Evolutionary conservation across 1,284 basidiomycete species (phyloP).

Genomic region (Apiotrichum veenhuisii): DNA sequence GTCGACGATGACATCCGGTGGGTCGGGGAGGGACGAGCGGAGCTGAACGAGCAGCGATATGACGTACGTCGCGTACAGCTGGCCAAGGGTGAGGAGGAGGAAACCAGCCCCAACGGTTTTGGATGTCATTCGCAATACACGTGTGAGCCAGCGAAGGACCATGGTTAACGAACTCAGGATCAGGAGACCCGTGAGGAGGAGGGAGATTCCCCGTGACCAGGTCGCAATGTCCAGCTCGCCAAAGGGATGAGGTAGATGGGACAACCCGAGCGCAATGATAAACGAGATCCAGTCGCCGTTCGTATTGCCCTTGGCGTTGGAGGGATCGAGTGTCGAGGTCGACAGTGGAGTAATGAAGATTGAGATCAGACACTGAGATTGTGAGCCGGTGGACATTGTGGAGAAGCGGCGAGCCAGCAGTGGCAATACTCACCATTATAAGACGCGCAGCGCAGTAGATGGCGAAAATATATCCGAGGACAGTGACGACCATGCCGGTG

Average conservation of each 20-base stretch:
- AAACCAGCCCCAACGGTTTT: constrained; percentile 49
- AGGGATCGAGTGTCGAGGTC: constrained; percentile 20
- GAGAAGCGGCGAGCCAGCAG: background rate
- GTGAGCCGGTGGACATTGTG: background rate
- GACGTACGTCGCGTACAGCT: constrained; percentile 49
- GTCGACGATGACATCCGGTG: constrained; percentile 21
- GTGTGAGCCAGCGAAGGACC: constrained; percentile 45
- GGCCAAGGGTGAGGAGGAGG: constrained; percentile 44
- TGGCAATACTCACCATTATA: constrained; percentile 32
- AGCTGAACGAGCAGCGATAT: constrained; percentile 50
- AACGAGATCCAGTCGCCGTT: constrained; percentile 52
- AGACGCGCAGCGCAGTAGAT: constrained; percentile 47
- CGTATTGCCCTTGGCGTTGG: constrained; percentile 32
- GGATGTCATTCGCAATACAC: constrained; percentile 44
- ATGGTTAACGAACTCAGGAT: constrained; percentile 46
- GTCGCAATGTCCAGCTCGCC: constrained; percentile 43
- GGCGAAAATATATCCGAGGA: constrained; percentile 45
- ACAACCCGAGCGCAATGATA: constrained; percentile 42
- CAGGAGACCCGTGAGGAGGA: constrained; percentile 45
- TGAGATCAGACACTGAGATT: constrained; percentile 38
- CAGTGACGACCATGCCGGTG: constrained; percentile 38
- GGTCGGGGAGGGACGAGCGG: constrained; percentile 40
- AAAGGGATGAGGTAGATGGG: constrained; percentile 35
- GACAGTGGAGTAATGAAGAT: constrained; percentile 38
- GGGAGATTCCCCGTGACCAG: constrained; percentile 45